Evolutionary conservation across 176 grass and related monocot species (phyloP).

Genomic region (Miscanthus lutarioriparius): DNA sequence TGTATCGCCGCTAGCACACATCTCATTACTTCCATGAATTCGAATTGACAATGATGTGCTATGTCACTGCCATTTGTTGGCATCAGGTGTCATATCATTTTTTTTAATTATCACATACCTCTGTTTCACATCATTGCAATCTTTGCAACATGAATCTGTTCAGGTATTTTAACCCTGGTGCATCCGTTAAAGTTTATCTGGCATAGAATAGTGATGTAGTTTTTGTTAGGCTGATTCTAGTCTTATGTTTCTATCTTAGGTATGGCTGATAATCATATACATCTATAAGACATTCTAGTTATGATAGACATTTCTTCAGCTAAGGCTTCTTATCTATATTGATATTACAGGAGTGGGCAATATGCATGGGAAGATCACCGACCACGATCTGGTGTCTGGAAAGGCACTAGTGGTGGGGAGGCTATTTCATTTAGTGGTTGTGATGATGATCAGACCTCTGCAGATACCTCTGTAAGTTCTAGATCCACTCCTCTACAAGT

Average conservation of each 20-base stretch:
- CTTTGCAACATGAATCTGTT: not conserved
- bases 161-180: not conserved
- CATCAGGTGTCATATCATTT: not conserved
- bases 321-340: conserved; percentile 29
- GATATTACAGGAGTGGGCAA: conserved; percentile 61
- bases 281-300: conserved; percentile 11
- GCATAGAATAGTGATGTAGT: not conserved
- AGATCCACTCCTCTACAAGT: conserved; percentile 4
- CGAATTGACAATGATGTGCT: not conserved
- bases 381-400: conserved; percentile 89
- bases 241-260: conserved; percentile 18
- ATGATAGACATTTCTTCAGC: not conserved
- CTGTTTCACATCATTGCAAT: not conserved
- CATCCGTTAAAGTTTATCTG: not conserved
- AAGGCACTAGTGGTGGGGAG: conserved; percentile 92
- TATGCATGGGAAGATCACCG: conserved; percentile 98
- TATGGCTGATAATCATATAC: conserved; percentile 21
- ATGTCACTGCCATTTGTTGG: not conserved
- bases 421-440: conserved; percentile 97
- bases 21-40: conserved; percentile 24
- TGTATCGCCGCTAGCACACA: not conserved
- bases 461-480: conserved; percentile 88
- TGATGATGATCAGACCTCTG: conserved; percentile 92
- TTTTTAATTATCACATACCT: not conserved
- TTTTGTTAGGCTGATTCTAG: conserved; percentile 14